These are phyloP conservation scores for Pythium scleroteichum DNA, from an alignment of 352 stramenopile species.

Conservation along the genomic window DNA sequence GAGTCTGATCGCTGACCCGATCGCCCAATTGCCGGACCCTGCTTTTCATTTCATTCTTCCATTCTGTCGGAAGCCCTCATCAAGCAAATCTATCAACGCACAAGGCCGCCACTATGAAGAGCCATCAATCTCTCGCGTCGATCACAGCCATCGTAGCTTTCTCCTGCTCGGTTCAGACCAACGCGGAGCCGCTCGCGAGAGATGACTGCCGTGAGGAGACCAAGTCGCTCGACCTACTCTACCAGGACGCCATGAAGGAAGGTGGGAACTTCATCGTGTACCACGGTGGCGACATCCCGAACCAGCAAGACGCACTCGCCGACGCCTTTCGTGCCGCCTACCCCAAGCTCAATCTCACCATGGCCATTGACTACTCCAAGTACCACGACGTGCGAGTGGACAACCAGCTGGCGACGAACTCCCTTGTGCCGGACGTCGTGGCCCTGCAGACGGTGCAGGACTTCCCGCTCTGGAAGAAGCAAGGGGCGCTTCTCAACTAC, in stretches of 20 bases:
- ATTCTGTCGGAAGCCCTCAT: no score
- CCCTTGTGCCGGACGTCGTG: conserved; percentile 42
- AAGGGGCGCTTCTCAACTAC: conserved; percentile 49
- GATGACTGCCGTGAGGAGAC: conserved; percentile 5
- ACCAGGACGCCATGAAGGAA: conserved; percentile 47
- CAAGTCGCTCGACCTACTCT: conserved; percentile 36
- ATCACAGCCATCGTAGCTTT: not conserved
- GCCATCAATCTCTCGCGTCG: not conserved
- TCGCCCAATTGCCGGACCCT: no score
- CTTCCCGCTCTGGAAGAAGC: conserved; percentile 45
- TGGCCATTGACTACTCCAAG: conserved; percentile 60
- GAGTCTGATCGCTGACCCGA: no score
- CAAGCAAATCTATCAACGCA: no score
- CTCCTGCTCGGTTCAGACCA: no score
- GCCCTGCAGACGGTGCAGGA: conserved; percentile 57
- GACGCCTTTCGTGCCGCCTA: conserved; percentile 27
- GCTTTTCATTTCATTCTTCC: no score
- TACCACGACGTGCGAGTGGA: conserved; percentile 61
- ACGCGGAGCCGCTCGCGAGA: no score
- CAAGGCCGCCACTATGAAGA: not conserved
- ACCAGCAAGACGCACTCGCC: no score
- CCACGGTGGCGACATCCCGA: conserved; percentile 42
- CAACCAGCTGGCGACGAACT: conserved; percentile 53
- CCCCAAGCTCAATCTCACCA: conserved; percentile 61
- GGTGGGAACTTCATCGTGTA: conserved; percentile 57